These are phyloP conservation scores for Combretum micranthum DNA, from an alignment of 345 rosid species.

Conservation along the genomic window DNA sequence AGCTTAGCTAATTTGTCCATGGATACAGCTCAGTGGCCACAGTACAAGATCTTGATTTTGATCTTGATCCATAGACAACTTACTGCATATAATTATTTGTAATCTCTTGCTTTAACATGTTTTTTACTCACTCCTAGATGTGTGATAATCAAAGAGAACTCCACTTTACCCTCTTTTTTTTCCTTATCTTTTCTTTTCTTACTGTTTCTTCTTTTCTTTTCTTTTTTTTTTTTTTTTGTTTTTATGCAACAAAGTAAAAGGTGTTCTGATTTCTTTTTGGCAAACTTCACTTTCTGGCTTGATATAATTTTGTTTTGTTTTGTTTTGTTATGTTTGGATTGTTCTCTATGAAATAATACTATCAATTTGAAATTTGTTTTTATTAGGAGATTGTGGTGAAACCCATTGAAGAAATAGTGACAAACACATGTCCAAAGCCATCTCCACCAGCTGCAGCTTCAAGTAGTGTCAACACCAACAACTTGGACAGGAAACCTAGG, in stretches of 20 bases:
- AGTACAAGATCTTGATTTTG: conserved; percentile 24
- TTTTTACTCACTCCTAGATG: not conserved
- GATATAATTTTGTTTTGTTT: conserved; percentile 19
- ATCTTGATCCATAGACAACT: not conserved
- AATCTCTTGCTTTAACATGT: conserved; percentile 1
- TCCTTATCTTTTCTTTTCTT: conserved; percentile 3
- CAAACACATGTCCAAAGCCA: conserved; percentile 41
- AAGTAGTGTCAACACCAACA: conserved; percentile 25
- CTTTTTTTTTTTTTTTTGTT: not conserved
- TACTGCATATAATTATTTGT: not conserved
- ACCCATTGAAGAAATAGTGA: conserved; percentile 75
- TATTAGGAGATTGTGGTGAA: conserved; percentile 82
- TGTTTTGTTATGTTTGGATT: conserved; percentile 17
- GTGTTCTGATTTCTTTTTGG: conserved; percentile 4
- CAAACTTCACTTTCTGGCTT: not conserved
- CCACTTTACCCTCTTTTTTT: not conserved
- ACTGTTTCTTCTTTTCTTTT: not conserved
- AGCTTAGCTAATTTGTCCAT: conserved; percentile 45
- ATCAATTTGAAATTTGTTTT: not conserved
- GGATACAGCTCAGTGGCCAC: conserved; percentile 98
- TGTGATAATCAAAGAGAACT: not conserved
- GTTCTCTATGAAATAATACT: conserved; percentile 7
- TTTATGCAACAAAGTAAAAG: conserved; percentile 5
- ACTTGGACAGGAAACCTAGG: conserved; percentile 44
- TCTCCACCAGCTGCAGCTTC: conserved; percentile 24